Evolutionary conservation across 208 protist species (phyloP), one percentile per base, ranked within the genome.

Genomic region (Crithidia expoeki): DNA sequence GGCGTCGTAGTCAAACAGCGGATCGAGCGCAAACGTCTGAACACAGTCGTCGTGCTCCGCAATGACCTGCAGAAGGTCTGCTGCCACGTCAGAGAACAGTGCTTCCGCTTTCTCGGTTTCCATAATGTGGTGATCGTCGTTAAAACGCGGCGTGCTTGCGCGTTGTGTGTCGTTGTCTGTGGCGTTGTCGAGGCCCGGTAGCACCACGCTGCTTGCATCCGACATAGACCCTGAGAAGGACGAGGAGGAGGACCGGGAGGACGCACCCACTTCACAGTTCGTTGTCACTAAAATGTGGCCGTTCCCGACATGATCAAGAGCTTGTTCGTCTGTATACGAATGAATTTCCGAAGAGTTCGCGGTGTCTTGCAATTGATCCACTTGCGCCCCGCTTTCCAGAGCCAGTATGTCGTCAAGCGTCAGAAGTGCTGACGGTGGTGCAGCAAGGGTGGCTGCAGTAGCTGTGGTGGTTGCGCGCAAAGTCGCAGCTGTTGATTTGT

Each of bases 1-100:
- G 17, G 72, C 72, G 55, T 94, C 80, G 63, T 94, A 89, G 67
- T 94, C 83, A 51, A 83, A 82, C 2, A 82, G 50, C 4, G 83
- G 79, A 62, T 91, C 84, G 2, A 91, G n/a, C 14, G 62, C 42
- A 51, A 91, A 94, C 1, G 69, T 52, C 14, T 81, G 74, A 21
- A 94, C 83, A 32, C 69, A 74, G 71, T 90, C 73, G 40, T 88
- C 59, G 4, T 30, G 27, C 23, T 80, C 66, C 7, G 51, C 67
- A 47, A 75, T 61, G 11, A 85, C 42, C 3, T 46, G 52, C 1
- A 68, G 63, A 3, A 85, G 67, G 38, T 52, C 49, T 0, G 51
- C 50, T 12, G 53, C 32, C 2, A 72, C 9, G 9, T 58, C 36
- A 0, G 30, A 28, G 50, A 25, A 6, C 16, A 44, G 0, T 9